phyloP scores from a whole-genome alignment of 306 rosid genomes.

The Phaseolus lunatus region DNA sequence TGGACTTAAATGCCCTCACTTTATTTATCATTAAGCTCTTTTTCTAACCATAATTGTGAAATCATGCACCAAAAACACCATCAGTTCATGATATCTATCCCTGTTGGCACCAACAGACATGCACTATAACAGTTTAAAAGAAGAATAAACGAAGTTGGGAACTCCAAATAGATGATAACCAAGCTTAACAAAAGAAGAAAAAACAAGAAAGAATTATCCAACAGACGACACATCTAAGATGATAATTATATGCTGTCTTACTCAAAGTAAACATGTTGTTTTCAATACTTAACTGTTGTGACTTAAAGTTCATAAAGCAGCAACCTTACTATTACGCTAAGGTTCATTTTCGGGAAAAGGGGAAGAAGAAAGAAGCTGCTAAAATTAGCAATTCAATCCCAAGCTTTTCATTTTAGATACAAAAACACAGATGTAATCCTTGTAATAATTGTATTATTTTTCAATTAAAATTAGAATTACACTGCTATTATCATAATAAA shows the following conservation, averaged over 20 bases:
- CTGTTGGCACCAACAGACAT: slow-evolving; percentile 31
- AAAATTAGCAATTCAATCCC: slow-evolving; percentile 18
- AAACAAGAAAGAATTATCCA: neutral
- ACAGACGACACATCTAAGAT: neutral
- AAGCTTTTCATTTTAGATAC: neutral
- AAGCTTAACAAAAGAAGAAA: neutral
- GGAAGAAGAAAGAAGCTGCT: slow-evolving; percentile 17
- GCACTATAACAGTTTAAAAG: slow-evolving; percentile 23
- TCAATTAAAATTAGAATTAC: too few relatives aligned
- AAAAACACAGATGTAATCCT: too few relatives aligned
- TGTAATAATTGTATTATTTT: too few relatives aligned
- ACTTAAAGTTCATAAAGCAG: neutral
- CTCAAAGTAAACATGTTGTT: neutral
- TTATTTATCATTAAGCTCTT: slow-evolving; percentile 29
- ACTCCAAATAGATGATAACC: neutral
- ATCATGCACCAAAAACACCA: slow-evolving; percentile 30
- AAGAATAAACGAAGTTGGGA: neutral
- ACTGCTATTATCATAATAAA: neutral
- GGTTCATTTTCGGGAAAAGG: neutral
- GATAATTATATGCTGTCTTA: neutral
- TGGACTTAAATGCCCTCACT: slow-evolving; percentile 61
- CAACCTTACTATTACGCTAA: slow-evolving; percentile 24
- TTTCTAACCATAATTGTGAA: slow-evolving; percentile 21
- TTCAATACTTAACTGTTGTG: neutral
- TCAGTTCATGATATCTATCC: slow-evolving; percentile 33